Evolutionary conservation across 2,329 filamentous ascomycete species (phyloP).

Genomic region (Fusarium acutatum): DNA sequence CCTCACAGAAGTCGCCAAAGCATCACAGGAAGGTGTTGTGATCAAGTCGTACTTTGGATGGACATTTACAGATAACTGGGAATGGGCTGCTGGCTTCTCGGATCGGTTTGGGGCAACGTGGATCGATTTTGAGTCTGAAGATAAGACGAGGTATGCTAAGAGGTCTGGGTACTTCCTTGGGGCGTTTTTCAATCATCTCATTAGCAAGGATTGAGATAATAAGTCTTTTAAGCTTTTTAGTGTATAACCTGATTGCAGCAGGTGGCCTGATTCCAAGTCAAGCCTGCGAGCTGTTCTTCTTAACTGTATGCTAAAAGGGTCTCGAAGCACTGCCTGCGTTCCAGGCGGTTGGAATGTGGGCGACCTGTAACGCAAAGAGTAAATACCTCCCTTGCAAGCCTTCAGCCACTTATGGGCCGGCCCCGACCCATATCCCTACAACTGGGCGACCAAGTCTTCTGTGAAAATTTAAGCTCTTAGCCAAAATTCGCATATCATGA

Average conservation of each 20-base stretch:
- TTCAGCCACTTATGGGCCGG: background rate
- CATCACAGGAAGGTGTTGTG: conserved; percentile 48
- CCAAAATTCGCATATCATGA: background rate
- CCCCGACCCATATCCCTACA: background rate
- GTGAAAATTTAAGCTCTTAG: background rate
- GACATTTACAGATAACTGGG: conserved; percentile 55
- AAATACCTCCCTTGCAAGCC: background rate
- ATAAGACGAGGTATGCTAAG: conserved; percentile 33
- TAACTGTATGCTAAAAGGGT: background rate
- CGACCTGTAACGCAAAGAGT: background rate
- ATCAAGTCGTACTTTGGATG: conserved; percentile 53
- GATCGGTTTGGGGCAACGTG: conserved; percentile 53
- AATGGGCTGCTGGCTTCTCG: conserved; percentile 53
- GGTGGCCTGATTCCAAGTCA: background rate
- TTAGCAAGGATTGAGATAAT: background rate
- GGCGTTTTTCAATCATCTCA: conserved; percentile 29
- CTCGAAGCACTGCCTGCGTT: background rate
- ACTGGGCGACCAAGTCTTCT: background rate
- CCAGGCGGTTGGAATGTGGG: background rate
- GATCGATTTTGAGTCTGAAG: conserved; percentile 46
- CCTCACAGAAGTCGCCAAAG: conserved; percentile 49
- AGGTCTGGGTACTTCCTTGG: conserved; percentile 35
- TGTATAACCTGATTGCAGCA: background rate
- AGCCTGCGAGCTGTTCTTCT: background rate
- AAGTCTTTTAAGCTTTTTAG: background rate